These are phyloP conservation scores for Rhodotorula graminis DNA, from an alignment of 768 basidiomycete species.

Conservation along the genomic window DNA sequence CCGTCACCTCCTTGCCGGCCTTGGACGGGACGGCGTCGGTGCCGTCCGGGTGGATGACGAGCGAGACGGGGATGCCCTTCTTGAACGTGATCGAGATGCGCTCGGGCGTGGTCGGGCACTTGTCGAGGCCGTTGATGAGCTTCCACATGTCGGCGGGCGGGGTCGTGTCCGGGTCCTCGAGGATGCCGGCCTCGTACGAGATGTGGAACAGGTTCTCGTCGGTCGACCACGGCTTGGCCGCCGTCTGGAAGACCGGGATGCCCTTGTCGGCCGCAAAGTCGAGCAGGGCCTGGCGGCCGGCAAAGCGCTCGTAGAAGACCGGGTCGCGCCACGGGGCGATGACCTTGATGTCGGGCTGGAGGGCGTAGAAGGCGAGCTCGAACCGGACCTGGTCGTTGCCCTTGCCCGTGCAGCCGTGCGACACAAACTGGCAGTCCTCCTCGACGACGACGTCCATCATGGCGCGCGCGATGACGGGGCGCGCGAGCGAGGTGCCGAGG, in stretches of 20 bases:
- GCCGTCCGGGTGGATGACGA: slow-evolving; percentile 53
- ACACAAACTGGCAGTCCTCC: slow-evolving; percentile 94
- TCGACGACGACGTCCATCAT: slow-evolving; percentile 90
- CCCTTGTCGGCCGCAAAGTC: slow-evolving; percentile 77
- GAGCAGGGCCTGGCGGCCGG: slow-evolving; percentile 89
- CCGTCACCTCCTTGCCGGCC: slow-evolving; percentile 63
- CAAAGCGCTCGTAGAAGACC: slow-evolving; percentile 97
- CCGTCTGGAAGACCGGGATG: slow-evolving; percentile 91
- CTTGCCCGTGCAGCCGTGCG: slow-evolving; percentile 99
- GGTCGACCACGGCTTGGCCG: slow-evolving; percentile 97
- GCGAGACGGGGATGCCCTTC: slow-evolving; percentile 77
- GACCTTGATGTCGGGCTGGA: slow-evolving; percentile 98
- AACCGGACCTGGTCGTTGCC: slow-evolving; percentile 99
- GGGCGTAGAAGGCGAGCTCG: slow-evolving; percentile 96
- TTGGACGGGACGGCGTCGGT: slow-evolving; percentile 35
- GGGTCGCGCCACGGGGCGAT: slow-evolving; percentile 97
- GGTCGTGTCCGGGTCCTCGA: slow-evolving; percentile 91
- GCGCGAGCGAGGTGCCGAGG: slow-evolving; percentile 92
- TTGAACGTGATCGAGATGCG: slow-evolving; percentile 78
- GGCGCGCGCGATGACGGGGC: slow-evolving; percentile 96
- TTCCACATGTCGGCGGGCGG: slow-evolving; percentile 99
- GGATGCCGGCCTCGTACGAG: slow-evolving; percentile 98
- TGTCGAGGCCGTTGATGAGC: slow-evolving; percentile 74
- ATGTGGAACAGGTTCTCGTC: slow-evolving; percentile 99
- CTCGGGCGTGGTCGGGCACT: slow-evolving; percentile 74